Base-by-base conservation (phyloP, 306 rosid genomes). In the Hippophae rhamnoides region DNA sequence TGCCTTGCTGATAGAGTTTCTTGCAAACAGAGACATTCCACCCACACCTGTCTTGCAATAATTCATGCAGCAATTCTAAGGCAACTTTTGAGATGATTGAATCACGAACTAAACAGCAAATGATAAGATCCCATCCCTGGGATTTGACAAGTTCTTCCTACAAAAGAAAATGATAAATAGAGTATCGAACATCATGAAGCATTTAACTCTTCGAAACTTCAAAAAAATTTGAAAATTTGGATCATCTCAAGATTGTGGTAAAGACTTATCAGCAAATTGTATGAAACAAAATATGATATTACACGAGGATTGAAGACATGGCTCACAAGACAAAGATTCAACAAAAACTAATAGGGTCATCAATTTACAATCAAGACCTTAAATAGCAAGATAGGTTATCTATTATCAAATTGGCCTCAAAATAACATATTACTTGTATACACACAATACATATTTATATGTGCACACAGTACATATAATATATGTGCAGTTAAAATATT, bases 71-170 rank as follows among this genome's bases (percentile, higher is more conserved):
- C 72, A 88, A 66, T 57, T 82, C 74, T 62, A 79, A 62, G 7
- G 96, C 94, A 25, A 79, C 90, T 73, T 73, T 73, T 43, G 89
- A 85, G 75, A 65, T 73, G 74, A 70, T 71, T 8, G 86, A 47
- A 66, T 84, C 71, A 38, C 84, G 57, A 52, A 79, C 79, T 63
- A 88, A 77, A 73, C 90, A 78, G 58, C 69, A 43, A 62, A 88
- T 61, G 42, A 85, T 79, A 67, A 57, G 77, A 76, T 79, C 81
- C 96, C 88, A 85, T 63, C 88, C 94, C 60, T 13, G 44, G 41
- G 94, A 78, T 42, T 79, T 82, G 26, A 66, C 72, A 40, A 87
- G 74, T 62, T 76, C 72, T 60, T 84, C 95, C 92, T 87, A 9
- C 7, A 52, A 43, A 51, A 65, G 43, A 47, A 69, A 57, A 57